Base-by-base conservation (phyloP, 768 basidiomycete species). In the Pleurotus platypus region DNA sequence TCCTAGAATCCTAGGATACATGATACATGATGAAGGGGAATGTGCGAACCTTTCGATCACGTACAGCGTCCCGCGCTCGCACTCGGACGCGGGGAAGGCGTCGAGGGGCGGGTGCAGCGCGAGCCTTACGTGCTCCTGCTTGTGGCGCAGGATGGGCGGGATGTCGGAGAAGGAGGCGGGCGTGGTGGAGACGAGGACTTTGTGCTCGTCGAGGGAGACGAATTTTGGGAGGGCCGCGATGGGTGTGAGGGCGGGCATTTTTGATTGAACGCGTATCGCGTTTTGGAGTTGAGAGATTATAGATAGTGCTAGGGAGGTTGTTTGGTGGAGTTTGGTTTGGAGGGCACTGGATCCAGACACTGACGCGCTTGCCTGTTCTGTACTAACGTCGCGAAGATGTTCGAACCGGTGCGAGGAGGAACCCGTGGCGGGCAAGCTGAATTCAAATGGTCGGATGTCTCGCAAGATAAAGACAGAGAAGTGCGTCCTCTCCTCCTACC, bases 401-500 rank as follows among this genome's bases (percentile, higher is more conserved):
- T 90, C 62, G 90, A 92, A 68, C 91, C 91, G 8, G 83, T 90
- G 39, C 82, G 92, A 53, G 92, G 90, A 45, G 92, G 92, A n/a
- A 94, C 91, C 18, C 84, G 92, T 57, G 92, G 92, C n/a, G 92
- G 92, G 2, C 89, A 91, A 63, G 92, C 86, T 48, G 90, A 93
- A 64, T 94, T 94, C 78, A 92, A 92, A 70, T 94, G 92, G 92
- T 67, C 88, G 9, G 92, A 94, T 63, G 91, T 92, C 6, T 87
- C 91, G 42, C 90, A 89, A 57, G 94, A 95, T 74, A 95, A 95
- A 72, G 94, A 95, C 73, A 82, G 90, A 72, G 94, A 95, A 77
- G 94, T 93, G 53, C 43, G 63, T 54, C 5, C 43, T 18, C 27
- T 20, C 62, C 26, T 27, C 6, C 26, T 6, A 27, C 26, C 26